phyloP scores from a whole-genome alignment of 148 eudicot genomes.

The Arctostaphylos glauca region DNA sequence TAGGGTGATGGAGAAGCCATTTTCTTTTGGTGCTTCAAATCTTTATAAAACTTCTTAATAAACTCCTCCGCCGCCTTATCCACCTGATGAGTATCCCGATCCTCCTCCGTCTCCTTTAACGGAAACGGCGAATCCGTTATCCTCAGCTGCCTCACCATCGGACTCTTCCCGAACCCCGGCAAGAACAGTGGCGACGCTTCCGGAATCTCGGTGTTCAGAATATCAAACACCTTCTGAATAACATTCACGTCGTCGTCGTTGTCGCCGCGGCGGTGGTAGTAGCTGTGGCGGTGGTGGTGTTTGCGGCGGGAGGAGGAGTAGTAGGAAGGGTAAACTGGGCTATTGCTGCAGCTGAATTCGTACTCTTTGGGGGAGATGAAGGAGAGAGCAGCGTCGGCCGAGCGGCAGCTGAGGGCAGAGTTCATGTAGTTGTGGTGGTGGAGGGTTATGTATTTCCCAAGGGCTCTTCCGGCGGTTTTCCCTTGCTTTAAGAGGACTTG shows the following conservation, averaged over 20 bases:
- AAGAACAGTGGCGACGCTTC: constrained; percentile 24
- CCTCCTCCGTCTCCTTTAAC: constrained; percentile 41
- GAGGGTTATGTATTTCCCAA: constrained; percentile 33
- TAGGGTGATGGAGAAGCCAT: constrained; percentile 52
- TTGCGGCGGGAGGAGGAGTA: constrained; percentile 19
- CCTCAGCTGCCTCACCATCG: constrained; percentile 53
- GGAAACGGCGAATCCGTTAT: constrained; percentile 78
- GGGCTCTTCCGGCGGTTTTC: constrained; percentile 46
- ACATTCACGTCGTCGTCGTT: constrained; percentile 26
- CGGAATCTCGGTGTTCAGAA: constrained; percentile 23
- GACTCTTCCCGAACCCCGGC: constrained; percentile 52
- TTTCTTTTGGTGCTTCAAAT: constrained; percentile 52
- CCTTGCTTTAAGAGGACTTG: constrained; percentile 40
- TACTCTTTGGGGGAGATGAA: constrained; percentile 50
- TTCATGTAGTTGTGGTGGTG: constrained; percentile 34
- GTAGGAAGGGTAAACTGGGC: constrained; percentile 36
- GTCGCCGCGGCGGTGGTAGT: constrained; percentile 4
- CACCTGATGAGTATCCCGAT: constrained; percentile 26
- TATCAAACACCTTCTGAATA: constrained; percentile 42
- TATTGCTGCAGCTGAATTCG: constrained; percentile 77
- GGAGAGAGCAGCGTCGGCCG: constrained; percentile 31
- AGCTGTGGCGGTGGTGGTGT: constrained; percentile 21
- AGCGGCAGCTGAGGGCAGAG: constrained; percentile 38
- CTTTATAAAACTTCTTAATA: constrained; percentile 56
- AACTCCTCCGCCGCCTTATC: constrained; percentile 74